These are phyloP conservation scores for Annulohypoxylon maeteangense DNA, from an alignment of 495 filamentous ascomycete species.

Conservation along the genomic window DNA sequence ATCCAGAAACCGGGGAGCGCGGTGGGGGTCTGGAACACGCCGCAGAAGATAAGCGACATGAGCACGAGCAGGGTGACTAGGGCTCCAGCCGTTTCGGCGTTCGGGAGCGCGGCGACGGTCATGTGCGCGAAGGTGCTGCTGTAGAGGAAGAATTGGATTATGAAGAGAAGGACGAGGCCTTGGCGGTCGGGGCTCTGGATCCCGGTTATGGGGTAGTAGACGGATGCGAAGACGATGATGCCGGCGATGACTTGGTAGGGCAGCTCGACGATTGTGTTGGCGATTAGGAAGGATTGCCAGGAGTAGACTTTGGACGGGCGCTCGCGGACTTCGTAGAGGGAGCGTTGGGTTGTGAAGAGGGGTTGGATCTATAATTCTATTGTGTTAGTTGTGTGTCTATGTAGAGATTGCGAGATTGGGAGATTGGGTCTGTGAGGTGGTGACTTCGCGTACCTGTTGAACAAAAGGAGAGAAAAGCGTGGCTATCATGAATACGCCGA, in stretches of 20 bases:
- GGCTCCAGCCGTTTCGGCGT: conserved; percentile 4
- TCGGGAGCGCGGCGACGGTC: conserved; percentile 7
- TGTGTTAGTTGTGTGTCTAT: no score
- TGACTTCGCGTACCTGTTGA: background rate
- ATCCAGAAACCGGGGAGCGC: conserved; percentile 10
- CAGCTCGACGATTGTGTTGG: conserved; percentile 8
- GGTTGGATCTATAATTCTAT: conserved; percentile 10
- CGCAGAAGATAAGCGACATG: conserved; percentile 6
- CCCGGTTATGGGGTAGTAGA: conserved; percentile 10
- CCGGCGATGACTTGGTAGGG: conserved; percentile 9
- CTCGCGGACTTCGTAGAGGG: conserved; percentile 17
- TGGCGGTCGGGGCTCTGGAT: background rate
- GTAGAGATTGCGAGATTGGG: no score
- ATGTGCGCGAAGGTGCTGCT: conserved; percentile 11
- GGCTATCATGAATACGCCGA: conserved; percentile 13
- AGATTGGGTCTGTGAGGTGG: background rate
- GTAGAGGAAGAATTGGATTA: conserved; percentile 10
- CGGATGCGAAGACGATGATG: conserved; percentile 1
- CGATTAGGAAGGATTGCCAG: conserved; percentile 7
- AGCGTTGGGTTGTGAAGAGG: conserved; percentile 7
- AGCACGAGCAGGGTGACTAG: background rate
- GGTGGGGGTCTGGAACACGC: background rate
- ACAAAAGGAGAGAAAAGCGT: conserved; percentile 7
- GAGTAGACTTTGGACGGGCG: conserved; percentile 8
- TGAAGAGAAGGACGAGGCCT: background rate